Evolutionary conservation across 176 grass and related monocot genomes (phyloP).

Genomic region (Lolium rigidum): DNA sequence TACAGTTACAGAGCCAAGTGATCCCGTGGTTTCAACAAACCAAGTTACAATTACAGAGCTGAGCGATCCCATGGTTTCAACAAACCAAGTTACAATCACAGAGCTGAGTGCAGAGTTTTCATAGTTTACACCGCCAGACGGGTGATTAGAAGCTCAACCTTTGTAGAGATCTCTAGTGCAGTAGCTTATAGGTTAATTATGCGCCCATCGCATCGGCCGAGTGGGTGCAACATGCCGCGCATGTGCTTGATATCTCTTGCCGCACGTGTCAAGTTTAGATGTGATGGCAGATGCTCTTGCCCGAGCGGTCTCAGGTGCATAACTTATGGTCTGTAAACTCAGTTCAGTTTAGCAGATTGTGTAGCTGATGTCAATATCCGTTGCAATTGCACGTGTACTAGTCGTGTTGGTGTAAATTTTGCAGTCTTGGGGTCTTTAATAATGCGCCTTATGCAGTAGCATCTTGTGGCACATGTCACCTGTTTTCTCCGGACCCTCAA

Average conservation of each 20-base stretch:
- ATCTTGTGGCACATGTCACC: neutral
- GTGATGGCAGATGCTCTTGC: neutral
- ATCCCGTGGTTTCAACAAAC: neutral
- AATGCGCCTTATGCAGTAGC: neutral
- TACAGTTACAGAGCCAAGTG: neutral
- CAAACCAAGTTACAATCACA: neutral
- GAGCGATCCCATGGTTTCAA: neutral
- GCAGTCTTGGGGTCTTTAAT: neutral
- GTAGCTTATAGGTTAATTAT: neutral
- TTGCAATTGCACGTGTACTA: neutral
- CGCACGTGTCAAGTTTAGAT: conserved; percentile 16
- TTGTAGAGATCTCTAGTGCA: conserved; percentile 15
- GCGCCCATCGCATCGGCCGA: neutral
- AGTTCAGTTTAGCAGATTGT: neutral
- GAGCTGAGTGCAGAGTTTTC: neutral
- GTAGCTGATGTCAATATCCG: neutral
- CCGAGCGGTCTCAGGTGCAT: neutral
- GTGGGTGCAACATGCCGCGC: neutral
- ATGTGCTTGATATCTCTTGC: neutral
- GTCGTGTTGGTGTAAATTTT: neutral
- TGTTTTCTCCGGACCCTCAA: neutral
- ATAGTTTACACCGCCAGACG: neutral
- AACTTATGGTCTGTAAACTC: neutral
- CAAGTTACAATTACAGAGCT: neutral
- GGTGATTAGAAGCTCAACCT: conserved; percentile 16